phyloP scores from a whole-genome alignment of 2,329 filamentous ascomycete species.

The Alternaria sp. region DNA sequence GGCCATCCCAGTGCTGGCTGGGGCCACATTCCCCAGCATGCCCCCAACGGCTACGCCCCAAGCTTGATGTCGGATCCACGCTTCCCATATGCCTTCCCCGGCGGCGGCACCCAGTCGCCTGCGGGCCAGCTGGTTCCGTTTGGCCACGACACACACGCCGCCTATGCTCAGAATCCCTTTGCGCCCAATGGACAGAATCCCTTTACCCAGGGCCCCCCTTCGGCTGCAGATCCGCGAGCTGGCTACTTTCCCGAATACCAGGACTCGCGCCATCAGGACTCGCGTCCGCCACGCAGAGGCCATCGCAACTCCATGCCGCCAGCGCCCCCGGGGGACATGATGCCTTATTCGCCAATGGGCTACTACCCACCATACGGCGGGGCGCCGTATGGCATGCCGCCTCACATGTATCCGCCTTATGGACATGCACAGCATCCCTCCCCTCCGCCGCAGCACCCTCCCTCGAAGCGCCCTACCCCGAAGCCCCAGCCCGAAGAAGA shows the following conservation, averaged over 20 bases:
- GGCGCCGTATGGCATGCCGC: conserved; percentile 35
- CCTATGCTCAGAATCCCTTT: conserved; percentile 44
- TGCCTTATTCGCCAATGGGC: conserved; percentile 38
- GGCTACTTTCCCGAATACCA: conserved; percentile 48
- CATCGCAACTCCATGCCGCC: conserved; percentile 46
- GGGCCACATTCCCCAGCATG: conserved; percentile 43
- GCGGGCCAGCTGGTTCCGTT: conserved; percentile 41
- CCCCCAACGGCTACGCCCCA: conserved; percentile 46
- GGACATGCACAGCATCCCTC: conserved; percentile 27
- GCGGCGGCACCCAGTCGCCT: conserved; percentile 29
- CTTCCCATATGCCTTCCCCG: conserved; percentile 32
- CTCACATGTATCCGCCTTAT: conserved; percentile 35
- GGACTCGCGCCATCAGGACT: conserved; percentile 14
- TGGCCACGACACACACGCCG: conserved; percentile 45
- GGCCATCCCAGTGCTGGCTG: conserved; percentile 47
- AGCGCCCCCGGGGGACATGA: conserved; percentile 39
- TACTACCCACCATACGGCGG: conserved; percentile 40
- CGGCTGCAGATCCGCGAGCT: conserved; percentile 21
- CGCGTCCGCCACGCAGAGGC: conserved; percentile 22
- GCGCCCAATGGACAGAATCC: conserved; percentile 34
- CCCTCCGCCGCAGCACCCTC: conserved; percentile 33
- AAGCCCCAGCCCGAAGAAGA: conserved; percentile 30
- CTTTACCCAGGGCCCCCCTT: conserved; percentile 31
- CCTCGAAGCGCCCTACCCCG: conserved; percentile 38
- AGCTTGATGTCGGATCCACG: conserved; percentile 48